Conservation (phyloP, 2,329 filamentous ascomycete genomes). For the Paracoccidioides lutzii region DNA sequence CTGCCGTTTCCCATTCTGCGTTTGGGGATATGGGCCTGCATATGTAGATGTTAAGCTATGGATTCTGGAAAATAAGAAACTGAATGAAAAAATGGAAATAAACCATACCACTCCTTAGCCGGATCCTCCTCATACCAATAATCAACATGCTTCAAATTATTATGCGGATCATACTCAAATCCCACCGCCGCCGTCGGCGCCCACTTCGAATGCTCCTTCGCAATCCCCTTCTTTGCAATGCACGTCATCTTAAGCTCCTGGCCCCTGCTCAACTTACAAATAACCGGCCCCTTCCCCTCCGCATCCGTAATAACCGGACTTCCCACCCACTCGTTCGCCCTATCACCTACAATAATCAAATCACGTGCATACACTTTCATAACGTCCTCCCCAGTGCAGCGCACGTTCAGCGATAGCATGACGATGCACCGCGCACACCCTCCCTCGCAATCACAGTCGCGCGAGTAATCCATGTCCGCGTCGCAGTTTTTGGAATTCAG, state of each 20-base stretch:
- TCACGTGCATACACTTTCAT: constrained; percentile 94
- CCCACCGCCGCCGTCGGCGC: constrained; percentile 81
- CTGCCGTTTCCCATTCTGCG: constrained; percentile 60
- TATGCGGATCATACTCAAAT: constrained; percentile 97
- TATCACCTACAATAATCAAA: constrained; percentile 56
- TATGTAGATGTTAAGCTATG: neutral
- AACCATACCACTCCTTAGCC: constrained; percentile 62
- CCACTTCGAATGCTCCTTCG: constrained; percentile 99
- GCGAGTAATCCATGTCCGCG: constrained; percentile 65
- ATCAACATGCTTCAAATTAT: constrained; percentile 83
- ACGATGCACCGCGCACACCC: constrained; percentile 89
- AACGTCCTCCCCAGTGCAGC: constrained; percentile 71
- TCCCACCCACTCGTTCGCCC: constrained; percentile 63
- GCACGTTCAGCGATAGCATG: constrained; percentile 68
- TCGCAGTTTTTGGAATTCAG: constrained; percentile 83
- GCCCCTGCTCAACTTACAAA: constrained; percentile 77
- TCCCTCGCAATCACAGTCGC: constrained; percentile 93
- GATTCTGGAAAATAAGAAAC: neutral
- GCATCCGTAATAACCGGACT: constrained; percentile 73
- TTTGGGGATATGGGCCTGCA: constrained; percentile 28
- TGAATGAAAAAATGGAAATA: neutral
- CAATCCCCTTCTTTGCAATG: constrained; percentile 95
- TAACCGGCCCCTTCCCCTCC: constrained; percentile 67
- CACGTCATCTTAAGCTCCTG: constrained; percentile 86
- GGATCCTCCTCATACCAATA: constrained; percentile 89